Evolutionary conservation across 2,329 filamentous ascomycete species (phyloP).

Genomic region (Corinectria fuckeliana): DNA sequence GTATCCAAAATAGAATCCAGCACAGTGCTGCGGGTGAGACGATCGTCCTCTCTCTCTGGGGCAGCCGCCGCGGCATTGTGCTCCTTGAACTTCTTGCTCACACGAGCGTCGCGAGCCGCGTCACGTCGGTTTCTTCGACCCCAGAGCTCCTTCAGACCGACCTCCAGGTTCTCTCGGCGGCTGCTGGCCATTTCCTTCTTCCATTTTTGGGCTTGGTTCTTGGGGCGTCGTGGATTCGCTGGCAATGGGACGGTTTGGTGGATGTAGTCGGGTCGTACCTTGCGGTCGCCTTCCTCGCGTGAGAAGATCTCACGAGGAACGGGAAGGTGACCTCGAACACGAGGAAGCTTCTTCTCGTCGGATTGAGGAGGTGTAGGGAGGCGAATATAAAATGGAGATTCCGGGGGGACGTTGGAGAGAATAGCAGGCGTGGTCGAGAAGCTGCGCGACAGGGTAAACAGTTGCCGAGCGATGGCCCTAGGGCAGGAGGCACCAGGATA

Average conservation of each 20-base stretch:
- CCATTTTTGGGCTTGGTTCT: slow-evolving; percentile 59
- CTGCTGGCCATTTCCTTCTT: slow-evolving; percentile 75
- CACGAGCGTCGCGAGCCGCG: slow-evolving; percentile 43
- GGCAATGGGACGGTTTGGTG: slow-evolving; percentile 64
- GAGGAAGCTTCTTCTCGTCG: slow-evolving; percentile 53
- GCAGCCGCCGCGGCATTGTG: slow-evolving; percentile 60
- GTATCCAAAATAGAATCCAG: slow-evolving; percentile 56
- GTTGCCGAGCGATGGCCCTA: slow-evolving; percentile 37
- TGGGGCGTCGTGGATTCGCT: slow-evolving; percentile 45
- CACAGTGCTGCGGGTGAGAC: slow-evolving; percentile 74
- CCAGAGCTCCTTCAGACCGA: slow-evolving; percentile 75
- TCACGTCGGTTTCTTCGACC: slow-evolving; percentile 63
- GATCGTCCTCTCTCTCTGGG: slow-evolving; percentile 77
- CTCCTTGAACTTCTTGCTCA: slow-evolving; percentile 54
- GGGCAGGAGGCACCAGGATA: slow-evolving; percentile 33
- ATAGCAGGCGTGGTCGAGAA: slow-evolving; percentile 47
- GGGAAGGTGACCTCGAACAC: slow-evolving; percentile 80
- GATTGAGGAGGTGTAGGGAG: slow-evolving; percentile 80
- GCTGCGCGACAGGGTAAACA: slow-evolving; percentile 35
- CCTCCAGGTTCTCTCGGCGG: slow-evolving; percentile 74
- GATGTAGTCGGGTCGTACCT: slow-evolving; percentile 68
- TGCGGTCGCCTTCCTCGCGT: slow-evolving; percentile 60
- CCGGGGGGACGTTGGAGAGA: slow-evolving; percentile 72
- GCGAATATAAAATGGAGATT: slow-evolving; percentile 87
- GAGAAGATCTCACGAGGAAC: slow-evolving; percentile 83